Percentiles rank a stretch among this genome's conserved stretches.
Conservation (phyloP, 2,329 filamentous ascomycete species). For the Hymenoscyphus occultus region DNA sequence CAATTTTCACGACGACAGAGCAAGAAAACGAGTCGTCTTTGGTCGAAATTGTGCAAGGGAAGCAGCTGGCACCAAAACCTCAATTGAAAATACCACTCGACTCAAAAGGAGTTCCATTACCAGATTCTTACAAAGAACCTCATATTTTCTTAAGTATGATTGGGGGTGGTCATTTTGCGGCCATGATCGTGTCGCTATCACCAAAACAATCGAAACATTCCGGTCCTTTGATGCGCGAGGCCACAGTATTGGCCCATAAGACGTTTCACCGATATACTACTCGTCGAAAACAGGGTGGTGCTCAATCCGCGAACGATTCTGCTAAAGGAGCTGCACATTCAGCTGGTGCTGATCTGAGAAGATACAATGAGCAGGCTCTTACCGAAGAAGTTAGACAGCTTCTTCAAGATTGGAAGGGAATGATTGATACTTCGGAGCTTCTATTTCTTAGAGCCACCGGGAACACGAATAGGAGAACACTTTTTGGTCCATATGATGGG, state of each 20-base stretch:
- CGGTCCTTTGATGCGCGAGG: conserved; percentile 76
- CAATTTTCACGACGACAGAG: conserved; percentile 72
- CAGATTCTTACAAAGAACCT: conserved; percentile 62
- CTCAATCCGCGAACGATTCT: conserved; percentile 90
- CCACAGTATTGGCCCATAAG: conserved; percentile 89
- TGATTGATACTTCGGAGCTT: conserved; percentile 81
- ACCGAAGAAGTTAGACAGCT: conserved; percentile 83
- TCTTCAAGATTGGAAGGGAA: conserved; percentile 76
- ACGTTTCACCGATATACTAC: conserved; percentile 98
- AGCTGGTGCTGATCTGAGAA: conserved; percentile 81
- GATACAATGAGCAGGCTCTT: conserved; percentile 91
- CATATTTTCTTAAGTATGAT: conserved; percentile 99
- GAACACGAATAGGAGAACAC: conserved; percentile 75
- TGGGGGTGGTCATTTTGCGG: conserved; percentile 94
- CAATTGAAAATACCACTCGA: conserved; percentile 47
- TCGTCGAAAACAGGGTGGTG: conserved; percentile 89
- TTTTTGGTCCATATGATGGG: conserved; percentile 89
- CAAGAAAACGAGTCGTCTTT: conserved; percentile 60
- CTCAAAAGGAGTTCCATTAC: conserved; percentile 53
- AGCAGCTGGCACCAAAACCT: conserved; percentile 68
- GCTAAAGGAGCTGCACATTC: conserved; percentile 94
- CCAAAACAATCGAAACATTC: conserved; percentile 72
- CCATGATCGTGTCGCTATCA: conserved; percentile 87
- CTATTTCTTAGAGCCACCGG: conserved; percentile 90
- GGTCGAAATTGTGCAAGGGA: conserved; percentile 66